These are phyloP conservation scores for Sugiyamaella boreocaroliniensis DNA, from an alignment of 805 yeast species.

Conservation along the genomic window DNA sequence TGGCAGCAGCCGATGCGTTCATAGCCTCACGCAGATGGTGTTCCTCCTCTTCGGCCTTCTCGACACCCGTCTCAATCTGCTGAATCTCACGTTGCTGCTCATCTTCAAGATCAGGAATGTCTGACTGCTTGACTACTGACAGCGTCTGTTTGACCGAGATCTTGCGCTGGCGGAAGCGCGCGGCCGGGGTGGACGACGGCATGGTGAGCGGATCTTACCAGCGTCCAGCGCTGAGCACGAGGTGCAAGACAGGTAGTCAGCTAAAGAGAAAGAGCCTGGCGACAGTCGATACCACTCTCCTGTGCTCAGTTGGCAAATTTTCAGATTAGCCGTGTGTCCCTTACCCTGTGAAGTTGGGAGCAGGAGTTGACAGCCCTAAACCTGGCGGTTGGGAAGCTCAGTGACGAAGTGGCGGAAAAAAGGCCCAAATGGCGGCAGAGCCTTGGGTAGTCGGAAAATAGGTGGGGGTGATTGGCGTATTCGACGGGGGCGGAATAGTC, in stretches of 20 bases:
- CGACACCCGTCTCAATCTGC: constrained; percentile 95
- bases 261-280: background rate
- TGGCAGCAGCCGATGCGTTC: constrained; percentile 63
- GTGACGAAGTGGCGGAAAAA: too few relatives aligned
- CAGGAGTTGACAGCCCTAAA: too few relatives aligned
- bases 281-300: too few relatives aligned
- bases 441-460: too few relatives aligned
- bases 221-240: background rate
- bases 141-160: constrained; percentile 86
- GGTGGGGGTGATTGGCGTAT: too few relatives aligned
- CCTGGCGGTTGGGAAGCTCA: too few relatives aligned
- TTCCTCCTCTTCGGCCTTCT: constrained; percentile 94
- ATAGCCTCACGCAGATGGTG: constrained; percentile 91
- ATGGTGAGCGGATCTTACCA: background rate
- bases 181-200: constrained; percentile 24
- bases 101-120: constrained; percentile 72
- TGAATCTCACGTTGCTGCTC: constrained; percentile 80
- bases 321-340: too few relatives aligned
- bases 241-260: background rate
- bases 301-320: too few relatives aligned
- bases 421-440: too few relatives aligned
- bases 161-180: constrained; percentile 89
- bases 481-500: too few relatives aligned
- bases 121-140: constrained; percentile 67
- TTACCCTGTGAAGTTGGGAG: too few relatives aligned